Base-by-base conservation (phyloP, 163 green algal genomes). In the Smithsoniella earleae region DNA sequence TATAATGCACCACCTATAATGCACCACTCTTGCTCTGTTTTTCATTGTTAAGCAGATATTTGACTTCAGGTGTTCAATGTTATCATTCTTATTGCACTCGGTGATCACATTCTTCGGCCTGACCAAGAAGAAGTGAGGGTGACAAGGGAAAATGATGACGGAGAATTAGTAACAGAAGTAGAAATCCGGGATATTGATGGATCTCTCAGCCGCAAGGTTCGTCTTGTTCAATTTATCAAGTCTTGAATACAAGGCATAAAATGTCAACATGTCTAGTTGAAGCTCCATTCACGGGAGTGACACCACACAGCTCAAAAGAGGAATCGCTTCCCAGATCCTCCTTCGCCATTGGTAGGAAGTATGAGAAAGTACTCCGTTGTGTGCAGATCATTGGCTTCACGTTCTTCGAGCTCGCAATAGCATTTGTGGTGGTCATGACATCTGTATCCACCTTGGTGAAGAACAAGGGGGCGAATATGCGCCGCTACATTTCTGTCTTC, bases 51-150 rank as follows among this genome's bases (percentile, higher is more conserved):
- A n/a, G n/a, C n/a, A n/a, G n/a, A n/a, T n/a, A n/a, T n/a, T n/a
- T n/a, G n/a, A n/a, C n/a, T 77, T 22, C 46, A 46, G 64, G 3
- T 75, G 22, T 20, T 76, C 46, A 77, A 83, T 4, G 27, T 69
- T 25, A 36, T 85, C 58, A 78, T 85, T 62, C 34, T 81, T 10
- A 80, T 80, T 52, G 78, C 80, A 55, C 79, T 83, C 77, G 80
- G 79, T 69, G 77, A 81, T 27, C 43, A 81, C 33, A 73, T 85
- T 36, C 64, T 83, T 18, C 58, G 58, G 25, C 58, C 58, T 3
- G 58, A 69, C 27, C 34, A 43, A 4, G 58, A n/a, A n/a, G n/a
- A n/a, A n/a, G n/a, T n/a, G n/a, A n/a, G n/a, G n/a, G n/a, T n/a
- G n/a, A n/a, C n/a, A n/a, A n/a, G n/a, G n/a, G n/a, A n/a, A n/a